A percentile compares a stretch with the other conserved stretches of the same genome.
Conservation (phyloP, 2,329 filamentous ascomycete species). For the Delphinella strobiligena region DNA sequence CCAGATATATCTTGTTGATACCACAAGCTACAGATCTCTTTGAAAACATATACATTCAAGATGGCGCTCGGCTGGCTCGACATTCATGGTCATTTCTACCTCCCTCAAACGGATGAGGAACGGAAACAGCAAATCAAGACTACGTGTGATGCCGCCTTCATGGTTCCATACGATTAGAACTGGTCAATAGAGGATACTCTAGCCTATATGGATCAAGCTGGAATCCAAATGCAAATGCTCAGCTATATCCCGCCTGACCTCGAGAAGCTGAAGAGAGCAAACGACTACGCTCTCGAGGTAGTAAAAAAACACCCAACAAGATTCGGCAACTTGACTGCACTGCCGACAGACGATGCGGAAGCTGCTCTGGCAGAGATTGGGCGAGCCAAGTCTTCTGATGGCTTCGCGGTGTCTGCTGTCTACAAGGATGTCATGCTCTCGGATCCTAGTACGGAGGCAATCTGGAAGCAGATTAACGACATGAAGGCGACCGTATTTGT, state of each 20-base stretch:
- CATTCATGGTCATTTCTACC: conserved; percentile 1
- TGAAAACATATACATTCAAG: too few relatives aligned
- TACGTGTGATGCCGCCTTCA: background rate
- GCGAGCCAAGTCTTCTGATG: background rate
- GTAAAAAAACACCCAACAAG: conserved; percentile 1
- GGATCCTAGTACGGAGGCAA: background rate
- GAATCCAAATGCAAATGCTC: conserved; percentile 1
- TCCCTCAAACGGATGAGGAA: background rate
- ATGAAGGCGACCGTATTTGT: background rate
- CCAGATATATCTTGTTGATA: too few relatives aligned
- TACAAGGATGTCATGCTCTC: background rate
- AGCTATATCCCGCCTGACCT: conserved; percentile 1
- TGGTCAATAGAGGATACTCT: conserved; percentile 1
- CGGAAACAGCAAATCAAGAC: background rate
- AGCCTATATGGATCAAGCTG: conserved; percentile 1
- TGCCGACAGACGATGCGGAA: background rate
- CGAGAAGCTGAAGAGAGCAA: background rate
- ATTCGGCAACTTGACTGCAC: background rate
- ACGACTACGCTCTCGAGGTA: background rate
- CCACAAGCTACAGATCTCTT: too few relatives aligned
- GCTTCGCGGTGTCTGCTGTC: background rate
- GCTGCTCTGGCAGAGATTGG: background rate
- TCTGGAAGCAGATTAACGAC: background rate
- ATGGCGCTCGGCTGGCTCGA: conserved; percentile 2
- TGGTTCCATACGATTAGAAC: background rate